A percentile compares a stretch with the other conserved stretches of the same genome.
Evolutionary conservation across 2,329 filamentous ascomycete genomes (phyloP).

Genomic region (Westerdykella sp.): DNA sequence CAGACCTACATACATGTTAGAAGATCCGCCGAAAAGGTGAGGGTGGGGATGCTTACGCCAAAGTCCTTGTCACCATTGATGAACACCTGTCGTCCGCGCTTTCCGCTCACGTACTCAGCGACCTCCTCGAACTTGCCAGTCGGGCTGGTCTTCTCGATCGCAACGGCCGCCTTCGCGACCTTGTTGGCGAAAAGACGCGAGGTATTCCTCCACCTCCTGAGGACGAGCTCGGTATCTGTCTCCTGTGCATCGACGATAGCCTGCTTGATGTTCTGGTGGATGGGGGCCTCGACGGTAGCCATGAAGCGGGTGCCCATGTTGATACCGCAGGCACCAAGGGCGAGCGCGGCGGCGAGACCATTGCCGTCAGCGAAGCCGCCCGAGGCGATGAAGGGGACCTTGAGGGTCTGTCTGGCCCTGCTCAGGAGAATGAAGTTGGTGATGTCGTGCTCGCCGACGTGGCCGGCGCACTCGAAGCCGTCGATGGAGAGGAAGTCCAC

Average conservation of each 20-base stretch:
- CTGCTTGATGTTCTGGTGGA: constrained; percentile 91
- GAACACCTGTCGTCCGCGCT: constrained; percentile 87
- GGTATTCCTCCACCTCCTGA: constrained; percentile 91
- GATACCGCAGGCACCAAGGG: constrained; percentile 84
- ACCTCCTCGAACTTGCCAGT: constrained; percentile 88
- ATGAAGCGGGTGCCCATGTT: constrained; percentile 99
- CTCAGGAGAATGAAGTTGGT: constrained; percentile 86
- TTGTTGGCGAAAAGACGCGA: constrained; percentile 84
- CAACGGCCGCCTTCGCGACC: constrained; percentile 70
- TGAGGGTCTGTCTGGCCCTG: constrained; percentile 74
- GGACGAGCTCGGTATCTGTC: constrained; percentile 81
- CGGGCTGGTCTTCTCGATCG: constrained; percentile 74
- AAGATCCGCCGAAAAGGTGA: not conserved
- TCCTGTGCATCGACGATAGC: constrained; percentile 83
- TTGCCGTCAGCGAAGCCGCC: constrained; percentile 94
- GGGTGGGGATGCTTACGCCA: constrained; percentile 45
- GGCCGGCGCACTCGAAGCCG: constrained; percentile 92
- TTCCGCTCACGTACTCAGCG: constrained; percentile 78
- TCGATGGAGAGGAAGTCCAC: constrained; percentile 97
- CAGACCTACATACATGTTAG: constrained; percentile 61
- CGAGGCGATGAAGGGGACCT: constrained; percentile 87
- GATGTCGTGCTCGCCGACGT: constrained; percentile 81
- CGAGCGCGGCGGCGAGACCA: constrained; percentile 83
- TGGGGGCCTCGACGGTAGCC: constrained; percentile 87
- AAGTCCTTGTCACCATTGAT: constrained; percentile 83